Base-by-base conservation (phyloP, 176 grass and related monocot genomes). In the Thalia dealbata region DNA sequence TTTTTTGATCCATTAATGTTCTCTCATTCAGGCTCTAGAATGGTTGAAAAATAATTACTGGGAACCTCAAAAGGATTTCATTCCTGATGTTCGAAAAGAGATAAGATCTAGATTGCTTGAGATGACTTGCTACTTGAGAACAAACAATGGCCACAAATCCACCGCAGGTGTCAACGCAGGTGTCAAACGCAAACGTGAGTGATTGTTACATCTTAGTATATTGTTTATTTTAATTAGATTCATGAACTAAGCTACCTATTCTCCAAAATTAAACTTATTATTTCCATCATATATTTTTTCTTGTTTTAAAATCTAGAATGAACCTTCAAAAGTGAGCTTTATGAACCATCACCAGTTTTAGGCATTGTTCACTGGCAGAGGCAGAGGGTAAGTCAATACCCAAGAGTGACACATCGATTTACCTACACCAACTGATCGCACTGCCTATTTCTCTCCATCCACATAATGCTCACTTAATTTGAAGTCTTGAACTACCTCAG, bases 11-110 rank as follows among this genome's bases (percentile, higher is more conserved):
- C 63, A 25, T 62, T 46, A 14, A 32, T 70, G 7, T 76, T 28
- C 54, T 69, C 21, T 22, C 43, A 28, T n/a, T 80, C 89, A 92
- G 93, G 95, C 95, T 72, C 77, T 99, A 82, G 87, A 93, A 81
- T 99, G 87, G 85, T 77, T 91, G 81, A 99, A 86, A 76, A 68
- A 73, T 55, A 91, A 84, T 77, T 99, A 99, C 70, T 93, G 90
- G 95, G 95, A 99, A 59, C 42, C 81, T 56, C 90, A 99, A 60
- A 83, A 81, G 64, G 77, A 77, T 67, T 78, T 69, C 56, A 93
- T 93, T 78, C 87, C 90, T 84, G 87, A 99, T 83, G 61, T 75
- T 83, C 81, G 73, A 81, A 48, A 50, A 45, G 90, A 93, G 77
- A 58, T 91, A 75, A 88, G 72, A 70, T 78, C 82, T 50, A 86